phyloP scores from a whole-genome alignment of 2,329 filamentous ascomycete species.

The Aspergillus tamarii region DNA sequence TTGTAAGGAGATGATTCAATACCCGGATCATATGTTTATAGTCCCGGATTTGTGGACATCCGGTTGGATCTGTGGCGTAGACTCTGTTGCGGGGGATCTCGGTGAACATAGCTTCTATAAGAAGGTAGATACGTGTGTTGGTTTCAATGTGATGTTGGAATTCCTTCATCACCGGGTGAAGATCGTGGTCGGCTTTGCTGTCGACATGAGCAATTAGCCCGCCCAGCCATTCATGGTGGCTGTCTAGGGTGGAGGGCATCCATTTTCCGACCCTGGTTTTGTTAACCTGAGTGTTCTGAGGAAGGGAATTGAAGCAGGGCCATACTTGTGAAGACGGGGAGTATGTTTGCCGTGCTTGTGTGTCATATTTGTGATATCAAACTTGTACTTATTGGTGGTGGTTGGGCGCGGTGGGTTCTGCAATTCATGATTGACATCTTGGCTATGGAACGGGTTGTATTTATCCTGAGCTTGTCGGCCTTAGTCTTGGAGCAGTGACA shows the following conservation, averaged over 20 bases:
- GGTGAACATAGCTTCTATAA: slow-evolving; percentile 69
- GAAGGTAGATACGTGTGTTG: slow-evolving; percentile 67
- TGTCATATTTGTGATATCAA: not conserved
- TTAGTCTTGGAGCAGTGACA: not conserved
- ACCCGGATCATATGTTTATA: slow-evolving; percentile 69
- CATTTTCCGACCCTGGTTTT: slow-evolving; percentile 58
- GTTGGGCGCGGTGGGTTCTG: too few relatives aligned
- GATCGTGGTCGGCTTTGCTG: slow-evolving; percentile 46
- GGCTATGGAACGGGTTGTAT: not conserved
- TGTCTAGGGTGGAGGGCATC: slow-evolving; percentile 65
- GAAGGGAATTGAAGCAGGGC: not conserved
- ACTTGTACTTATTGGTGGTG: not conserved
- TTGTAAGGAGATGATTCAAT: slow-evolving; percentile 58
- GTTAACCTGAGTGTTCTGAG: not conserved
- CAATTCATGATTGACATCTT: not conserved
- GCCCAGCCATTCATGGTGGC: slow-evolving; percentile 66
- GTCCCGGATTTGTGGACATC: slow-evolving; percentile 64
- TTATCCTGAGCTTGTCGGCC: not conserved
- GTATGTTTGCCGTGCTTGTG: slow-evolving; percentile 1
- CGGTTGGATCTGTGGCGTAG: slow-evolving; percentile 65
- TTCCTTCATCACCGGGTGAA: slow-evolving; percentile 65
- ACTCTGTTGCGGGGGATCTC: slow-evolving; percentile 65
- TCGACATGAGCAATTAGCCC: slow-evolving; percentile 60
- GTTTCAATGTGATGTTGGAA: slow-evolving; percentile 69
- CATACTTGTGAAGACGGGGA: not conserved